Evolutionary conservation across 2,329 filamentous ascomycete genomes (phyloP).

Genomic region (Helotiales sp.): DNA sequence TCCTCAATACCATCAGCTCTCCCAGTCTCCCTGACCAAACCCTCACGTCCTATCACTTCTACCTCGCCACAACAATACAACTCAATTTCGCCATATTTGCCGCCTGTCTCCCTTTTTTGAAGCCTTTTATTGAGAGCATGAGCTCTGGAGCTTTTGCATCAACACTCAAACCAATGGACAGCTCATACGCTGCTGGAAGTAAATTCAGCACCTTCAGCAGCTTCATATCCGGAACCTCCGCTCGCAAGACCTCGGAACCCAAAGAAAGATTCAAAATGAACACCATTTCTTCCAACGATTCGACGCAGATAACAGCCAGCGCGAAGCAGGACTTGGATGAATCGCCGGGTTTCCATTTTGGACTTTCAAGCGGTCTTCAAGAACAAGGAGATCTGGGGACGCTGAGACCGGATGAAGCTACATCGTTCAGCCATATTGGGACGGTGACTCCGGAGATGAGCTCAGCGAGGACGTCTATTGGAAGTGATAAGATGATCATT

Average conservation of each 20-base stretch:
- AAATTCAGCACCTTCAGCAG: conserved; percentile 14
- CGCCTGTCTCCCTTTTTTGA: conserved; percentile 24
- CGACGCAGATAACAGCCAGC: not conserved
- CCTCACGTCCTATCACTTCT: conserved; percentile 14
- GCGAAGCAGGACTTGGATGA: not conserved
- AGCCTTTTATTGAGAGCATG: conserved; percentile 26
- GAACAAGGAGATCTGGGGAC: conserved; percentile 5
- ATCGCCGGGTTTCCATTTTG: conserved; percentile 5
- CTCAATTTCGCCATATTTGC: conserved; percentile 24
- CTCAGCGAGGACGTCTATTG: conserved; percentile 13
- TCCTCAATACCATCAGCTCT: conserved; percentile 11
- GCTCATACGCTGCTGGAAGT: conserved; percentile 9
- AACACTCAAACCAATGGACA: conserved; percentile 16
- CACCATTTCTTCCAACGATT: not conserved
- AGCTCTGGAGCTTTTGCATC: conserved; percentile 16
- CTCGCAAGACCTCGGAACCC: conserved; percentile 3
- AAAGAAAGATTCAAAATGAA: conserved; percentile 6
- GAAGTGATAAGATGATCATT: conserved; percentile 22
- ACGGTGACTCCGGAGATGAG: conserved; percentile 14
- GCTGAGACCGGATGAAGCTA: conserved; percentile 18
- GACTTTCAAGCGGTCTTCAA: not conserved
- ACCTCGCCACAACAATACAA: conserved; percentile 23
- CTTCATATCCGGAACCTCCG: conserved; percentile 6
- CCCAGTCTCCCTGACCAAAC: conserved; percentile 16
- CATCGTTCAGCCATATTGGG: conserved; percentile 11